Evolutionary conservation across 192 early-diverging fungal species (phyloP).

Genomic region (Jimgerdemannia lactiflua): DNA sequence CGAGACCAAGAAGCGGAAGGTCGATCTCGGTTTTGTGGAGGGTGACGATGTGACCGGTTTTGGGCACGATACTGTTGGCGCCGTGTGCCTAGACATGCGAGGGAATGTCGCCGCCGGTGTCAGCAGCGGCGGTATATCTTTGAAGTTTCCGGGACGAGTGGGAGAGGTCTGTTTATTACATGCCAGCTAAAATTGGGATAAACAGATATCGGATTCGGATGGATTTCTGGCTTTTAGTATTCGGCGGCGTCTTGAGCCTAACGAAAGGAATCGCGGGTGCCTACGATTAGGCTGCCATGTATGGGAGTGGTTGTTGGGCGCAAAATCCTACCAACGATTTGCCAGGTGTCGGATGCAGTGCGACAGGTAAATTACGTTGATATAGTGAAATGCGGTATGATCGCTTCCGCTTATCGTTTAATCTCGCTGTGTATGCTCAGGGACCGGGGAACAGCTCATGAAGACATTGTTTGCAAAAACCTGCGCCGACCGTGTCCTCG

Average conservation of each 20-base stretch:
- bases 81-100: constrained; percentile 63
- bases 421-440: constrained; percentile 6
- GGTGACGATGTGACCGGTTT: constrained; percentile 1
- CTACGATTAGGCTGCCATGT: constrained; percentile 68
- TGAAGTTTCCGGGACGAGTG: constrained; percentile 80
- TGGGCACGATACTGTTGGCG: constrained; percentile 85
- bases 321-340: constrained; percentile 29
- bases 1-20: no score
- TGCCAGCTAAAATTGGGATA: background rate
- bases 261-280: background rate
- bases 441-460: constrained; percentile 87
- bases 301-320: constrained; percentile 82
- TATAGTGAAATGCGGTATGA: background rate
- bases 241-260: background rate
- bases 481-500: constrained; percentile 36
- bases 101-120: constrained; percentile 74
- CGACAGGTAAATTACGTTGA: constrained; percentile 32
- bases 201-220: background rate
- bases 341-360: constrained; percentile 59
- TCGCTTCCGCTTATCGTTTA: constrained; percentile 5
- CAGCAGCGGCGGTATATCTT: constrained; percentile 82
- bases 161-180: constrained; percentile 62
- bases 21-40: background rate
- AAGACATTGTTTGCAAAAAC: constrained; percentile 64
- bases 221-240: background rate